Evolutionary conservation across 805 yeast species (phyloP), one percentile per base, ranked within the genome.

Genomic region (Zygosaccharomyces lentus): DNA sequence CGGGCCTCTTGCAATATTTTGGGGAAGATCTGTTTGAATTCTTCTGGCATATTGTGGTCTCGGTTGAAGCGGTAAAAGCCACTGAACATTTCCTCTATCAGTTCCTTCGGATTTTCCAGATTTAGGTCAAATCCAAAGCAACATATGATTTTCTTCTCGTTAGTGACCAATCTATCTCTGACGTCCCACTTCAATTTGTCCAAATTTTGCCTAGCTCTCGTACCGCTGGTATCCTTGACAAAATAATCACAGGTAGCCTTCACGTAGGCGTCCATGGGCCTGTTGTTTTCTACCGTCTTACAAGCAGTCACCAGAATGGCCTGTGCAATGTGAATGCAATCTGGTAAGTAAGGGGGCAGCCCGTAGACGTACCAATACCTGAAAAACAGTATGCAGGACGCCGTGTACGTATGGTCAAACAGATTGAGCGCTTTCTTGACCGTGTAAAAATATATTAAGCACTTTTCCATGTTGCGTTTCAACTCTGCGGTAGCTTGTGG

Each of bases 151-250:
- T 47, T 52, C 46, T 61, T 65, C 40, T 66, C 70, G 37, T 62
- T 58, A 12, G 55, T 56, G 4, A 65, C 62, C 36, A 66, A 41
- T 43, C 61, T 58, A 48, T 66, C 70, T 43, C 66, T 61, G 3
- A 63, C 55, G 40, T 62, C 66, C 70, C 70, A 66, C 45, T 64
- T 64, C 40, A 65, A 55, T 48, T 65, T 66, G 45, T 66, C 70
- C 36, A 63, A 37, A 37, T 65, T 62, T 21, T 51, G 54, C 35
- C 51, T 51, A 19, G 51, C 53, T 41, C 54, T 56, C 39, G 47
- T 44, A 9, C 54, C 54, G 3, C 56, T 54, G 24, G 52, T 38
- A 34, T 53, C 55, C 46, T 58, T 57, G 42, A 56, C 23, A 35
- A 59, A 40, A 53, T 57, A 58, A 25, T 63, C 63, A 34, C 64